Evolutionary conservation across 1,284 basidiomycete genomes (phyloP).

Genomic region (Mycosarcoma mackinlayi): DNA sequence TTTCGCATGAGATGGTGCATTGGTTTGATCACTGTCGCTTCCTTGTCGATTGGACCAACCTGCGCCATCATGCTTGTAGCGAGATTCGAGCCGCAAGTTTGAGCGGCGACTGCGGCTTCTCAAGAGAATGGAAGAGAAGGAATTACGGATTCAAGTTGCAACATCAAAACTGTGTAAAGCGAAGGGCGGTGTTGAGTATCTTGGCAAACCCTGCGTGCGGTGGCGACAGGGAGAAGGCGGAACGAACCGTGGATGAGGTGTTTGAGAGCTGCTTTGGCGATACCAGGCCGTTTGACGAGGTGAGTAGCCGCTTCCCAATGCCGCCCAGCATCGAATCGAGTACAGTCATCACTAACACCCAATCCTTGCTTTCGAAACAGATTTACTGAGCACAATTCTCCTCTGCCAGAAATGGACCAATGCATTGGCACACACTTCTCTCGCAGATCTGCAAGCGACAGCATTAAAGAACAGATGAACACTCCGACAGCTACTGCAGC

Average conservation of each 20-base stretch:
- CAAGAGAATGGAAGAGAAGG: constrained; percentile 15
- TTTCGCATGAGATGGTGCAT: constrained; percentile 94
- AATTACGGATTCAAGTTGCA: constrained; percentile 84
- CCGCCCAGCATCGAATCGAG: too few relatives aligned
- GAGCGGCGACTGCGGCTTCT: constrained; percentile 70
- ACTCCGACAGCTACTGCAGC: background rate
- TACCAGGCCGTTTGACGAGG: constrained; percentile 96
- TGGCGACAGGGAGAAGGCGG: constrained; percentile 77
- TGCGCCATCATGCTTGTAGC: constrained; percentile 92
- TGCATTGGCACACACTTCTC: too few relatives aligned
- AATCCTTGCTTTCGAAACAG: constrained; percentile 9
- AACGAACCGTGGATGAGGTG: constrained; percentile 91
- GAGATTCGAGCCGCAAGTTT: constrained; percentile 93
- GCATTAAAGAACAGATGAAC: too few relatives aligned
- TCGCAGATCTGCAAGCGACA: too few relatives aligned
- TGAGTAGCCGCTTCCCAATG: too few relatives aligned
- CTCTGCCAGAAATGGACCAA: too few relatives aligned
- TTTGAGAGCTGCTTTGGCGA: constrained; percentile 96
- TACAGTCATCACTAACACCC: constrained; percentile 5
- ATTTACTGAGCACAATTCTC: constrained; percentile 44
- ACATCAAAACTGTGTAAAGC: constrained; percentile 85
- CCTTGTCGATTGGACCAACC: constrained; percentile 88
- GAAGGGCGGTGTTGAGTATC: constrained; percentile 86
- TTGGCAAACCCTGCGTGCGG: constrained; percentile 83
- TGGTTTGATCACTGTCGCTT: constrained; percentile 95